Evolutionary conservation across 306 rosid genomes (phyloP), one percentile per base, ranked within the genome.

Genomic region (Castanea mollissima): DNA sequence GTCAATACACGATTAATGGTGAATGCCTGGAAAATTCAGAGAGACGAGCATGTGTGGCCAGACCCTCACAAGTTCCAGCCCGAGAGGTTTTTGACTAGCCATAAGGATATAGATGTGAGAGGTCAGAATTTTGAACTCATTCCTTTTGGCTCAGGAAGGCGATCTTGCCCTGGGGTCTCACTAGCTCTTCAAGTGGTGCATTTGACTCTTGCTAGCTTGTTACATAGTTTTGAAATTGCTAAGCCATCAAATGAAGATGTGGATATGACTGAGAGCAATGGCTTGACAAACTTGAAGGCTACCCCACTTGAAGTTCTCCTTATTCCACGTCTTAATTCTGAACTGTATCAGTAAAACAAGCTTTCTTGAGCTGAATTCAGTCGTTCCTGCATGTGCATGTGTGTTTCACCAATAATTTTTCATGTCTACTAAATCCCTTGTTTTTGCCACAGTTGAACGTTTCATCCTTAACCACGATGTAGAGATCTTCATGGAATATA

Each of bases 261-360:
- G 1, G 87, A 86, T 64, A 86, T 86, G 89, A 83, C 87, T 32
- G 87, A 75, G 75, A 86, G 87, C 83, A 55, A 19, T 64, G 89
- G 87, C 55, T 80, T 86, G 75, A 83, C 89, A 2, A 80, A 80
- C 75, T 74, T 83, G 67, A 86, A 83, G 75, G 81, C 81, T 21
- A 80, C 81, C 49, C 85, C 87, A 0, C 83, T 86, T 64, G 74
- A 83, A 16, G 79, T 83, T 62, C 65, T 74, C 38, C 32, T 83
- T 19, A 80, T 71, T 20, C 89, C 86, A 14, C 78, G 82, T 34
- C 79, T 86, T 3, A 31, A 74, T 19, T 1, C 82, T 44, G 75
- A 23, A 16, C 76, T 76, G 67, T 79, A 83, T 27, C 6, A 79
- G 55, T 56, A 81, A 60, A 63, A 60, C 16, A 20, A 59, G 38